Evolutionary conservation across 2,329 filamentous ascomycete species (phyloP), one percentile per base, ranked within the genome.

Genomic region (Penicillium fuscoglaucum): DNA sequence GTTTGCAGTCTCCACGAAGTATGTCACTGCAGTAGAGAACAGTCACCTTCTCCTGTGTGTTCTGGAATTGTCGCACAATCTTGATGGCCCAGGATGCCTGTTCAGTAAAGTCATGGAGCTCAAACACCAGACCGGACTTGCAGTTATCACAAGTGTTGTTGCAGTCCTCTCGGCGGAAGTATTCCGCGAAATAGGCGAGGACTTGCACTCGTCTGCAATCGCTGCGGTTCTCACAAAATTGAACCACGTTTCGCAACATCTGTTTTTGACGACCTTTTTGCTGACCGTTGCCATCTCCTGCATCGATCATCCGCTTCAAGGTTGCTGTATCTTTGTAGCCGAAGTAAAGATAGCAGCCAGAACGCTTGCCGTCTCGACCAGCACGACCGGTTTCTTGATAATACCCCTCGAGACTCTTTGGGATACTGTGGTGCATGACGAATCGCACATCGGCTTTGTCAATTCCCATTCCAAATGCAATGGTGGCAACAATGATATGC

Each of bases 401-500:
- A 74, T 99, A 99, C 0, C 95, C 95, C 76, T 99, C 95, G 54
- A 99, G 79, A 68, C 91, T 97, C 76, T 99, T 98, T 1, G 95
- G 95, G 6, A 99, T 82, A 44, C 87, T 90, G 68, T 96, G 89
- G 71, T 99, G 96, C 41, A 99, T 91, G 35, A 99, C 95, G 72
- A 96, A 99, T 29, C 95, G 90, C 48, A 99, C 95, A 72, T 99
- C 90, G 0, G 93, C 86, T 74, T 99, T 99, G 79, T 99, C 95
- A 64, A 99, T 99, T n/a, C 95, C 95, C 95, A 99, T 99, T 7
- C 95, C 95, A 72, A 99, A 99, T 26, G 95, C 95, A 73, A 99
- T 98, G 0, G 95, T 99, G 21, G 95, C 96, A 50, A 99, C 95
- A 44, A 99, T 96, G 35, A 99, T 90, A 66, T 96, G 90, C 68